Percentiles rank a stretch among this genome's conserved stretches.
Evolutionary conservation across 257 asterid species (phyloP).

Genomic region (Ilex aquifolium): DNA sequence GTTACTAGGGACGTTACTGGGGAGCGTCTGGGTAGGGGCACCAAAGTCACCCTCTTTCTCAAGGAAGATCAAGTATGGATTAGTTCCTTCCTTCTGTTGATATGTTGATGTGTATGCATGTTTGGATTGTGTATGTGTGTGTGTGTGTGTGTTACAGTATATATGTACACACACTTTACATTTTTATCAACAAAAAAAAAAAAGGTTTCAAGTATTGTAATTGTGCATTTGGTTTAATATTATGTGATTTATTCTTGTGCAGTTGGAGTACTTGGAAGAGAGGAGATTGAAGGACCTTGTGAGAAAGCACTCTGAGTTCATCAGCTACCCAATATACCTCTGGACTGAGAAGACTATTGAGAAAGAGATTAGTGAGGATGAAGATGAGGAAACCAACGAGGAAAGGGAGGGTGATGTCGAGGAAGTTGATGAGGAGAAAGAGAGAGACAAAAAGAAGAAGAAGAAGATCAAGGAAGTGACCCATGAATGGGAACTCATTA

Average conservation of each 20-base stretch:
- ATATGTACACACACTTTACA: too few species aligned
- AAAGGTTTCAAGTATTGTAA: too few species aligned
- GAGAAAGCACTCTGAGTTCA: slow-evolving; percentile 31
- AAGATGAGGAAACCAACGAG: slow-evolving; percentile 18
- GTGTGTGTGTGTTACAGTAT: too few species aligned
- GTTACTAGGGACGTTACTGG: slow-evolving; percentile 18
- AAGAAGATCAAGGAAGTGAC: slow-evolving; percentile 20
- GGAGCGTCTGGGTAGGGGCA: slow-evolving; percentile 27
- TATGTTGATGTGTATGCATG: neutral
- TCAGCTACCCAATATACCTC: slow-evolving; percentile 32
- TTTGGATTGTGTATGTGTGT: neutral
- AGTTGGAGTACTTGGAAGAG: slow-evolving; percentile 29
- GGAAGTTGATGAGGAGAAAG: slow-evolving; percentile 19
- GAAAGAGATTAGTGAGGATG: slow-evolving; percentile 26
- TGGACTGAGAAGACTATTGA: slow-evolving; percentile 23
- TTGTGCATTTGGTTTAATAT: too few species aligned
- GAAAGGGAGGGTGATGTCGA: slow-evolving; percentile 23
- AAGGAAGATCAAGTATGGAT: slow-evolving; percentile 24
- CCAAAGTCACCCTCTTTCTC: slow-evolving; percentile 25
- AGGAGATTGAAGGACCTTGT: slow-evolving; percentile 29
- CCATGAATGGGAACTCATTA: slow-evolving; percentile 22
- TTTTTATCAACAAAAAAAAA: too few species aligned
- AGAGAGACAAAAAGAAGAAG: slow-evolving; percentile 16
- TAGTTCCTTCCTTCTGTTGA: too few species aligned
- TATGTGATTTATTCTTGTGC: neutral